phyloP scores from a whole-genome alignment of 2,329 filamentous ascomycete genomes.

The Venturiaceae sp. region DNA sequence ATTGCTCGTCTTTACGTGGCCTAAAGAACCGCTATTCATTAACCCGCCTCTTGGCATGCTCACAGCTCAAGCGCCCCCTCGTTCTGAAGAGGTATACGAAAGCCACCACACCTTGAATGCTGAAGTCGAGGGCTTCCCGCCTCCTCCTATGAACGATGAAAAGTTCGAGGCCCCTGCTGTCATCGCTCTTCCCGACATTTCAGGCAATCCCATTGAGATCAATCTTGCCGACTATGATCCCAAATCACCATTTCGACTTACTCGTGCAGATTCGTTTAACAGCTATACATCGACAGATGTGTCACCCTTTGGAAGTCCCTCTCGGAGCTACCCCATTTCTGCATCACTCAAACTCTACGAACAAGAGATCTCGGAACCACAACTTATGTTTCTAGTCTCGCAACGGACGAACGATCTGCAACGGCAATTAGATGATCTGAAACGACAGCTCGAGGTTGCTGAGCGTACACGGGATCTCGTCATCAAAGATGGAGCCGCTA shows the following conservation, averaged over 20 bases:
- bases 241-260: neutral
- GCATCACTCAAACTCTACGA: neutral
- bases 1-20: slow-evolving; percentile 6
- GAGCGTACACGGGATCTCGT: neutral
- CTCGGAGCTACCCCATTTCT: neutral
- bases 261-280: neutral
- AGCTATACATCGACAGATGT: neutral
- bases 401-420: neutral
- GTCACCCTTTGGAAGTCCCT: neutral
- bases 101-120: slow-evolving; percentile 3
- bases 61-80: slow-evolving; percentile 3
- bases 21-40: slow-evolving; percentile 6
- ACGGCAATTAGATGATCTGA: neutral
- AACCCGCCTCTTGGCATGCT: slow-evolving; percentile 3
- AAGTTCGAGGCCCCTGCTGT: neutral
- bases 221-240: slow-evolving; percentile 6
- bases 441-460: neutral
- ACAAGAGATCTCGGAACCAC: slow-evolving; percentile 3
- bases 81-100: neutral
- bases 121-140: slow-evolving; percentile 1
- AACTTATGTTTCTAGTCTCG: neutral
- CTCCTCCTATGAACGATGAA: neutral
- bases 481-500: neutral
- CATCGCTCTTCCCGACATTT: slow-evolving; percentile 1
- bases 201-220: neutral